phyloP scores from a whole-genome alignment of 179 eudicot species.

The Silene noctiflora region DNA sequence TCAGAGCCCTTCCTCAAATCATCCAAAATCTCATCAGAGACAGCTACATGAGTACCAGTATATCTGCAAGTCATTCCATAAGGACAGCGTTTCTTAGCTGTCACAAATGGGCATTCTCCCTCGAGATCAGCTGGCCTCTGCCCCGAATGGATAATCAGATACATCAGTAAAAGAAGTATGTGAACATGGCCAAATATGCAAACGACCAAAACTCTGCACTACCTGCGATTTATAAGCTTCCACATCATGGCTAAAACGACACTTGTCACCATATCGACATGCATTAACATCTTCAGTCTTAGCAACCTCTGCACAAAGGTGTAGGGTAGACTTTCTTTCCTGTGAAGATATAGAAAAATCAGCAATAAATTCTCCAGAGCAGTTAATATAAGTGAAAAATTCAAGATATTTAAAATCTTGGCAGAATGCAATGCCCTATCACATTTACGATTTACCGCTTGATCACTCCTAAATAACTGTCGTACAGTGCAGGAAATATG shows the following conservation, averaged over 20 bases:
- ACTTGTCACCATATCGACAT: constrained; percentile 61
- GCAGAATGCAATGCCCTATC: background rate
- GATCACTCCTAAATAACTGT: background rate
- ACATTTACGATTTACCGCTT: background rate
- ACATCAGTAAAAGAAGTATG: background rate
- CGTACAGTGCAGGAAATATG: background rate
- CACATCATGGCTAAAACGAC: constrained; percentile 87
- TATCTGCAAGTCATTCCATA: constrained; percentile 83
- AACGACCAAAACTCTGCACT: background rate
- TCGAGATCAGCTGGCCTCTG: constrained; percentile 84
- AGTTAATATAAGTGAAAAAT: background rate
- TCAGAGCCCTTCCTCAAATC: constrained; percentile 40
- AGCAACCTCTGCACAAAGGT: constrained; percentile 76
- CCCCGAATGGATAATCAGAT: constrained; percentile 9
- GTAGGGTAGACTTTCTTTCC: constrained; percentile 60
- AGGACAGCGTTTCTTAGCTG: constrained; percentile 57
- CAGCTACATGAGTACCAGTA: constrained; percentile 61
- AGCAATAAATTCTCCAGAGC: constrained; percentile 8
- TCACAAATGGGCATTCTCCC: constrained; percentile 73
- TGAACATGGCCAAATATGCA: background rate
- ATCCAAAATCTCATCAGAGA: constrained; percentile 30
- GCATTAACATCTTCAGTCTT: constrained; percentile 54
- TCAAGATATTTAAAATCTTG: background rate
- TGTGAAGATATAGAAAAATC: constrained; percentile 25
- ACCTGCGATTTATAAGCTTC: constrained; percentile 82